Evolutionary conservation across 2,329 filamentous ascomycete species (phyloP), one percentile per base, ranked within the genome.

Genomic region (Penicillium sp.): DNA sequence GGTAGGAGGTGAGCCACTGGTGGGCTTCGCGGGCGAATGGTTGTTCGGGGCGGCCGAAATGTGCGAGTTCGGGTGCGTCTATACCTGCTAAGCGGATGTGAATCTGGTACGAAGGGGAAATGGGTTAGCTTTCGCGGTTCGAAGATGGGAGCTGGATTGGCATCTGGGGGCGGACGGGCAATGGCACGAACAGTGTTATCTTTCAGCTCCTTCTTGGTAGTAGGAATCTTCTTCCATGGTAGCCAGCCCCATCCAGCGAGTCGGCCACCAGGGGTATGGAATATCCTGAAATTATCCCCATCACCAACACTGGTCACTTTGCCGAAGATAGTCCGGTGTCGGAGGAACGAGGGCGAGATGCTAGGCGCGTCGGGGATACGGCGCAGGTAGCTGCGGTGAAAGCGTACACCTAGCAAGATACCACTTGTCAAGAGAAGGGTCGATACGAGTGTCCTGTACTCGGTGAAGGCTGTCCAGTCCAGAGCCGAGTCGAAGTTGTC

Each of bases 201-300:
- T 72, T 86, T 91, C 62, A 96, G 78, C 34, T 87, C 84, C 59
- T 88, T 85, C 72, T 84, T 89, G 58, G 83, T 86, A 12, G 79
- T 82, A 1, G 92, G 93, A 6, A 96, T 83, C 59, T 78, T 88
- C 70, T 92, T 82, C 74, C 85, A 82, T 5, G 85, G 88, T 64
- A 95, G 71, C 92, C 91, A 96, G n/a, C 90, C 92, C 95, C 95
- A 99, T 55, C 95, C 95, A 11, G 89, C 84, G 54, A 93, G 76
- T 65, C 88, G 84, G 11, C 95, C 95, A n/a, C 94, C 94, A 0
- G 95, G 95, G 0, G 92, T 98, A 75, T 99, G 95, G 74, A 90
- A 99, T 50, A 99, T 76, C 67, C 95, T 90, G 75, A 99, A 97
- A 73, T 94, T 94, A 76, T 99, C 95, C 4, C 92, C 96, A 82